A percentile compares a stretch with the other conserved stretches of the same genome.
Evolutionary conservation across 257 asterid genomes (phyloP).

Genomic region (Fraxinus pennsylvanica): DNA sequence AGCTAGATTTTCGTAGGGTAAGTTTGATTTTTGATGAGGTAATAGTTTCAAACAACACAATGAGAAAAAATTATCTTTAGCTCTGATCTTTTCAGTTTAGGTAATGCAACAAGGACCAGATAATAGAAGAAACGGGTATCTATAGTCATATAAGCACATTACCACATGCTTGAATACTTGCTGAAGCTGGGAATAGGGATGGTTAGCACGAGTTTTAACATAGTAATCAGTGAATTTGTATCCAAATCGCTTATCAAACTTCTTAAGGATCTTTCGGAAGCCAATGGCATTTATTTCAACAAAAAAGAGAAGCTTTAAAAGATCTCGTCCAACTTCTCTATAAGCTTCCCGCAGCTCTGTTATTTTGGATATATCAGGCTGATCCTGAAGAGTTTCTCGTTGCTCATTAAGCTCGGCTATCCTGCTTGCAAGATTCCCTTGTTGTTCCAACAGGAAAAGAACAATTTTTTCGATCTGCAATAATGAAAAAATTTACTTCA

Average conservation of each 20-base stretch:
- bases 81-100: background rate
- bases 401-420: slow-evolving; percentile 63
- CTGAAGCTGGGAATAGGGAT: slow-evolving; percentile 98
- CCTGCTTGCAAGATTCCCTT: slow-evolving; percentile 82
- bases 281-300: slow-evolving; percentile 95
- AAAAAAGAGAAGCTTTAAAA: slow-evolving; percentile 77
- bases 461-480: slow-evolving; percentile 92
- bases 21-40: background rate
- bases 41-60: background rate
- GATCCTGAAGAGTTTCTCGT: slow-evolving; percentile 70
- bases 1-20: background rate
- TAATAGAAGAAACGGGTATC: slow-evolving; percentile 1
- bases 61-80: background rate
- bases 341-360: slow-evolving; percentile 81
- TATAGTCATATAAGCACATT: slow-evolving; percentile 34
- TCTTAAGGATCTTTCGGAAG: slow-evolving; percentile 88
- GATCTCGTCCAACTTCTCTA: slow-evolving; percentile 84
- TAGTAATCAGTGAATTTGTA: slow-evolving; percentile 91
- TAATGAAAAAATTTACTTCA: slow-evolving; percentile 10
- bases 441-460: slow-evolving; percentile 91
- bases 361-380: slow-evolving; percentile 79
- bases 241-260: slow-evolving; percentile 89
- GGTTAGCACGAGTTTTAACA: slow-evolving; percentile 95
- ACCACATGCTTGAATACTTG: slow-evolving; percentile 99
- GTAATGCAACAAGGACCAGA: background rate